Evolutionary conservation across 306 rosid genomes (phyloP), one percentile per base, ranked within the genome.

Genomic region (Elaeagnus macrophylla): DNA sequence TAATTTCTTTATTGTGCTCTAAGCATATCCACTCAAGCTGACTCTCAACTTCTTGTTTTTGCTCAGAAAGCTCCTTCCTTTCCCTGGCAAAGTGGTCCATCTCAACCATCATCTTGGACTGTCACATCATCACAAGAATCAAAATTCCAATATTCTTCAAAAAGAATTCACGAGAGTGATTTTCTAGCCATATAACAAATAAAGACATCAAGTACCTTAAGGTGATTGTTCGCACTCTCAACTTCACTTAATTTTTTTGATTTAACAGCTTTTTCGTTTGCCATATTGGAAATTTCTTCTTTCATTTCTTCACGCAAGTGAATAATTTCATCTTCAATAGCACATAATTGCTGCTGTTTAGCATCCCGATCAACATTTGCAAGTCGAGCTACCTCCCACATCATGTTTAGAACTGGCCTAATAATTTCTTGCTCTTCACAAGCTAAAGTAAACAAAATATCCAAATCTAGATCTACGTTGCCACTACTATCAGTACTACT

Each of bases 331-430:
- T 93, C 94, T 72, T 88, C 96, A 70, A 80, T 84, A 8, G 96
- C 84, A 68, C 96, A 93, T 67, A 93, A 71, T 76, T 88, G 94
- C 68, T 93, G 96, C 99, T 96, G 87, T 51, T 88, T 81, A 60
- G 95, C 95, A 64, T 96, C 95, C 56, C 99, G 85, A 66, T 88
- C 90, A 39, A 84, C 94, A 66, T 84, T 88, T 56, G 95, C 95
- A 60, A 84, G 88, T 67, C 87, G 96, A 38, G 90, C 88, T 61
- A 85, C 95, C 77, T 85, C 99, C 56, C 95, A 89, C 82, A 93
- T 77, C 95, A 93, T 88, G 69, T 75, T 77, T 72, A 93, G 74
- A 78, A 83, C 83, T 49, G 94, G 95, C 67, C 82, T 75, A 65
- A 85, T 65, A 55, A 84, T 71, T 53, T 85, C 89, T 61, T 87